Base-by-base conservation (phyloP, 495 filamentous ascomycete species). In the Hypoxylon lienhwacheense region DNA sequence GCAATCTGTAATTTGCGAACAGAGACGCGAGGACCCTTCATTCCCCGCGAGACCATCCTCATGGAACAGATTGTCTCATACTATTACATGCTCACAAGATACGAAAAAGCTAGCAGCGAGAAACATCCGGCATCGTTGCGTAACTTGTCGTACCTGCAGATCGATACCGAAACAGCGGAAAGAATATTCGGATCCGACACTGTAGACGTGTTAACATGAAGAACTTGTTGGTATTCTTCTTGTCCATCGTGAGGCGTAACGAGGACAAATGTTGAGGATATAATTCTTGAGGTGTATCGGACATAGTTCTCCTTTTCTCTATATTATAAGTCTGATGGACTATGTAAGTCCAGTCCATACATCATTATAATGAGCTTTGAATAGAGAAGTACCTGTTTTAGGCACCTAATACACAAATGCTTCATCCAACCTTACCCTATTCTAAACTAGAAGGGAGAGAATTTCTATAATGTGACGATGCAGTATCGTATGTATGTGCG, bases 61-160 rank as follows among this genome's bases (percentile, higher is more conserved):
- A 58, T 54, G 59, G 54, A 42, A 63, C 59, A 54, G 40, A 31
- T 47, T 63, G 59, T 63, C 59, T 63, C 59, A 63, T 58, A 41
- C 53, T 21, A 63, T 24, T 32, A 32, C 39, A 32, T 49, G 45
- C 45, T 42, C 32, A 56, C 20, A 53, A 44, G 32, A 26, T 5
- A 26, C 4, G 8, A 26, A 5, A 41, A 44, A 53, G 32, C 37
- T 47, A 44, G 48, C 35, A 53, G 40, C 46, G 52, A 61, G 52
- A 61, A 56, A 61, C 52, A 52, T 42, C 52, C 43, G 29, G 21
- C 47, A 55, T 51, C 41, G 29, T 55, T 55, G 57, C 49, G 56
- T 53, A 59, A 59, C 56, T 51, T 16, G 41, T 55, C 14, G 26
- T 49, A 44, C 39, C 50, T 26, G 34, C 25, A 45, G 12, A 25